Conservation (phyloP, 495 filamentous ascomycete species). For the Aspergillus taichungensis region DNA sequence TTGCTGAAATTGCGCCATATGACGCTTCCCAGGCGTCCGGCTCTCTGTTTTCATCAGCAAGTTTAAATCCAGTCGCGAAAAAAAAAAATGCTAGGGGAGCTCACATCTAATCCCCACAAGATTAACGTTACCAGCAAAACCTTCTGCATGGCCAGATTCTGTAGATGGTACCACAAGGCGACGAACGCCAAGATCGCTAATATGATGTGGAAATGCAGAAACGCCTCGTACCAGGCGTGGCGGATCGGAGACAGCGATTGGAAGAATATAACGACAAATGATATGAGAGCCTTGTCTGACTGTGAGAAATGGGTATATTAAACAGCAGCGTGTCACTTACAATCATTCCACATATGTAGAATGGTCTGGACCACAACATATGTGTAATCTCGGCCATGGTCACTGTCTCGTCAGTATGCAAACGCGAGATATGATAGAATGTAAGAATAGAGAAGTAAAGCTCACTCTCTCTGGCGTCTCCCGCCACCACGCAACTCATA, state of each 20-base stretch:
- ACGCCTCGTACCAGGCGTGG: constrained; percentile 52
- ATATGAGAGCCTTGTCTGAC: constrained; percentile 24
- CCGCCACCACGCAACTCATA: constrained; percentile 25
- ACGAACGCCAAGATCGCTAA: constrained; percentile 39
- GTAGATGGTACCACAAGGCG: constrained; percentile 47
- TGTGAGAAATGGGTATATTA: background rate
- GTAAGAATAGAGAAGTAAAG: background rate
- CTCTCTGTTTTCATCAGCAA: constrained; percentile 37
- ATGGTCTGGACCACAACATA: constrained; percentile 23
- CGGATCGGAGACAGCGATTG: constrained; percentile 44
- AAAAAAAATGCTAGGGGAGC: constrained; percentile 27
- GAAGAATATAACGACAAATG: constrained; percentile 40
- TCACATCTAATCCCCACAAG: constrained; percentile 34
- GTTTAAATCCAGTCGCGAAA: constrained; percentile 30
- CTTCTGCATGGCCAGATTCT: constrained; percentile 31
- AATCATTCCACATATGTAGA: constrained; percentile 28
- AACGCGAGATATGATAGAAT: background rate
- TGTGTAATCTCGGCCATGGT: constrained; percentile 19
- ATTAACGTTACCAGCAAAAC: constrained; percentile 31
- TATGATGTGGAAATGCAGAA: constrained; percentile 46
- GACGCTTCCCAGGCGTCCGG: constrained; percentile 38
- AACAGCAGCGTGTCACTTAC: constrained; percentile 14
- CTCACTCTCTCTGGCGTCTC: constrained; percentile 20
- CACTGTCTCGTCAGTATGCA: constrained; percentile 7
- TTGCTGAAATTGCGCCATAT: constrained; percentile 52